These are phyloP conservation scores for Vitis amurensis DNA, from an alignment of 164 flowering plant species.

Conservation along the genomic window DNA sequence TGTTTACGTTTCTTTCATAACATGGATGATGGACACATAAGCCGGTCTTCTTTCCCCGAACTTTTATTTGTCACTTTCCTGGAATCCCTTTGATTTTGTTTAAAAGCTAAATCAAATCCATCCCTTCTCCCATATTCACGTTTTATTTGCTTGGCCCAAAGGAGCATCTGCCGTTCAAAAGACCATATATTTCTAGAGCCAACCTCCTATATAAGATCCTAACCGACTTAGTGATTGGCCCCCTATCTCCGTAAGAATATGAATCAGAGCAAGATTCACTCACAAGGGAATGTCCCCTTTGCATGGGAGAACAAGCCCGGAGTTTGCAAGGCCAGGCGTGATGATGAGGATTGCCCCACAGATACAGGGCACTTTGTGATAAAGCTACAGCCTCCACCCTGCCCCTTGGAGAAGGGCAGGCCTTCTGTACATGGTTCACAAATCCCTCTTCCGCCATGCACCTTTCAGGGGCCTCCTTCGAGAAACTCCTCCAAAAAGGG, in stretches of 20 bases:
- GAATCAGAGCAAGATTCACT: slow-evolving; percentile 29
- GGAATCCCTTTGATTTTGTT: too few relatives aligned
- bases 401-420: slow-evolving; percentile 11
- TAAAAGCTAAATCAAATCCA: too few relatives aligned
- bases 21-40: too few relatives aligned
- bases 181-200: background rate
- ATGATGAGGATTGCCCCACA: background rate
- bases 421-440: slow-evolving; percentile 18
- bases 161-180: too few relatives aligned
- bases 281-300: slow-evolving; percentile 37
- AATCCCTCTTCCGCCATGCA: slow-evolving; percentile 46
- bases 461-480: slow-evolving; percentile 24
- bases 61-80: too few relatives aligned
- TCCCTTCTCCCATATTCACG: slow-evolving; percentile 13
- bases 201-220: background rate
- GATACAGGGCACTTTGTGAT: background rate
- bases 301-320: slow-evolving; percentile 59
- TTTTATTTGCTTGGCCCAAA: slow-evolving; percentile 12
- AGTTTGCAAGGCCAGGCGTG: slow-evolving; percentile 19
- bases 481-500: slow-evolving; percentile 18
- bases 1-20: too few relatives aligned
- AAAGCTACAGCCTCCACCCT: slow-evolving; percentile 40
- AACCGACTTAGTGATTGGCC: background rate
- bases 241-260: background rate
- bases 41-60: too few relatives aligned